These are phyloP conservation scores for Boechera stricta DNA, from an alignment of 345 rosid genomes.

Conservation along the genomic window DNA sequence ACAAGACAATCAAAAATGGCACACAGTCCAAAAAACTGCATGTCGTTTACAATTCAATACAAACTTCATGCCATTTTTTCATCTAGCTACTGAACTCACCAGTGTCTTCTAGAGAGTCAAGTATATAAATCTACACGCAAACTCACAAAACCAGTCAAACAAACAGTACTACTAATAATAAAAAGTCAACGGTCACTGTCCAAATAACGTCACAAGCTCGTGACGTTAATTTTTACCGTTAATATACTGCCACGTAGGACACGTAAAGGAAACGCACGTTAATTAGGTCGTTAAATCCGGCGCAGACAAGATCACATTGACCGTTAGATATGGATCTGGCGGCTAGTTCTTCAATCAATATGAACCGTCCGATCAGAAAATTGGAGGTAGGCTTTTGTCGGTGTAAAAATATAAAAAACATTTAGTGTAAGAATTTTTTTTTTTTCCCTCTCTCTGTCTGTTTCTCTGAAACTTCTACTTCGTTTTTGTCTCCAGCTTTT, in stretches of 20 bases:
- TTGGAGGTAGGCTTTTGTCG: constrained; percentile 36
- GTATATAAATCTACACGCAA: constrained; percentile 4
- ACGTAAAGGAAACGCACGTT: constrained; percentile 31
- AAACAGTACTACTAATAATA: not conserved
- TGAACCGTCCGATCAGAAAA: constrained; percentile 36
- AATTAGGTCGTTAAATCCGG: constrained; percentile 21
- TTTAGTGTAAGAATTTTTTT: not conserved
- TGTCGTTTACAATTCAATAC: not conserved
- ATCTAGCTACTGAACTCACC: constrained; percentile 14
- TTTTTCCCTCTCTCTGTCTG: not conserved
- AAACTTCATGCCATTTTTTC: constrained; percentile 1
- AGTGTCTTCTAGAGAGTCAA: constrained; percentile 27
- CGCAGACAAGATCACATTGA: constrained; percentile 20
- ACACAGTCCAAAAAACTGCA: not conserved
- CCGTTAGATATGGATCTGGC: constrained; percentile 47
- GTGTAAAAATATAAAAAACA: not conserved
- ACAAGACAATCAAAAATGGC: not conserved
- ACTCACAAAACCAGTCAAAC: not conserved
- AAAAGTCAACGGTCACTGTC: constrained; percentile 37
- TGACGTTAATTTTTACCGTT: constrained; percentile 17
- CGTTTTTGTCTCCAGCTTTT: constrained; percentile 24
- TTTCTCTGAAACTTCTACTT: constrained; percentile 26
- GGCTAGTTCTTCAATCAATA: constrained; percentile 29
- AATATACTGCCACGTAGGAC: constrained; percentile 28
- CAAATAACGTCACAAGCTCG: constrained; percentile 17